Conservation (phyloP, 768 basidiomycete species). For the Phlebiopsis flavidoalba region DNA sequence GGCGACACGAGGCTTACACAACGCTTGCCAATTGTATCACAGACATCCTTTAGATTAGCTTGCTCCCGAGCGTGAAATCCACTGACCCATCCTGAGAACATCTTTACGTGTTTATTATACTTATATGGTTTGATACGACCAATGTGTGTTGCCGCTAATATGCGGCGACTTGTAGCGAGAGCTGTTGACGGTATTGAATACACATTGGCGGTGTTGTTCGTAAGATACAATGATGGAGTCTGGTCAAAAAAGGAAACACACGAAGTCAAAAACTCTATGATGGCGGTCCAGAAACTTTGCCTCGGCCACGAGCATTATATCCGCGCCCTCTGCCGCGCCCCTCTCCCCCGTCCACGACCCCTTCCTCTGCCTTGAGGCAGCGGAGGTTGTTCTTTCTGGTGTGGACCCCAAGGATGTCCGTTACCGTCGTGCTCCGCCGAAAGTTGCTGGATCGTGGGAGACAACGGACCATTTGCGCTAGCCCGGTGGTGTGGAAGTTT, state of each 20-base stretch:
- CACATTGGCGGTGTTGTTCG: neutral
- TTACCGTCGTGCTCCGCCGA: neutral
- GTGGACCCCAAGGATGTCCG: neutral
- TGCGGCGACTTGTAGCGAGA: too few species aligned
- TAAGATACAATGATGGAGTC: neutral
- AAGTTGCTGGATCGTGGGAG: neutral
- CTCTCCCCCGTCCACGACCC: conserved; percentile 11
- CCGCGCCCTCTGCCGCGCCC: conserved; percentile 11
- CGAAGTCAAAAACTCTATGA: neutral
- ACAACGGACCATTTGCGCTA: neutral
- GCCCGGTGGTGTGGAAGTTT: neutral
- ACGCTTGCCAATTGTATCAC: neutral
- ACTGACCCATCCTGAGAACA: too few species aligned
- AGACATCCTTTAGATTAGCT: too few species aligned
- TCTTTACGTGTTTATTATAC: too few species aligned
- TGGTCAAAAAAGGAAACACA: too few species aligned
- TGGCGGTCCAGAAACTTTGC: neutral
- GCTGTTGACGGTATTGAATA: neutral
- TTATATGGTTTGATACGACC: too few species aligned
- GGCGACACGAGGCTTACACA: neutral
- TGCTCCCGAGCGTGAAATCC: too few species aligned
- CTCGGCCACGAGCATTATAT: neutral
- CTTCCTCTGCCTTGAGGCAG: neutral
- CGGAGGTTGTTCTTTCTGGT: neutral
- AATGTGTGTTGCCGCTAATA: too few species aligned